Evolutionary conservation across 106 monocot species (phyloP).

Genomic region (Iris macrosiphon): DNA sequence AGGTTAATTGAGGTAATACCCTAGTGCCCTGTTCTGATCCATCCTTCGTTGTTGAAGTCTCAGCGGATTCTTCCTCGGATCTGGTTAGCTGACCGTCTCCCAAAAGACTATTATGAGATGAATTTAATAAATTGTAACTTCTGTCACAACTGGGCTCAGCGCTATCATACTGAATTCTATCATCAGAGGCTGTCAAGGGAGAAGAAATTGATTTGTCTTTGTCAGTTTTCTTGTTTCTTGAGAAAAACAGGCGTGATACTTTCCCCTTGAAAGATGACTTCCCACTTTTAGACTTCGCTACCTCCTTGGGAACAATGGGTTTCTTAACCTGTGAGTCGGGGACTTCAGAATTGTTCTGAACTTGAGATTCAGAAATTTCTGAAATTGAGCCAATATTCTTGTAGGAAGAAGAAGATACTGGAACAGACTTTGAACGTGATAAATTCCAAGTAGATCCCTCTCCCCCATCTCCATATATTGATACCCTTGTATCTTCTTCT

Average conservation of each 20-base stretch:
- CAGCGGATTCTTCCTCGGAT: not conserved
- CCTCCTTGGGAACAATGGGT: constrained; percentile 11
- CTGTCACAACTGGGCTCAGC: too few species aligned
- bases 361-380: constrained; percentile 16
- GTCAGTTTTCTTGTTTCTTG: constrained; percentile 37
- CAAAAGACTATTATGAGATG: not conserved
- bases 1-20: too few species aligned
- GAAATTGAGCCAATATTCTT: constrained; percentile 24
- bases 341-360: too few species aligned
- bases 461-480: constrained; percentile 7
- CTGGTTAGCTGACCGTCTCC: not conserved
- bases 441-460: constrained; percentile 17
- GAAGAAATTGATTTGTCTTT: constrained; percentile 28
- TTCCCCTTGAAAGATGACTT: constrained; percentile 57
- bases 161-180: constrained; percentile 4
- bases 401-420: constrained; percentile 28
- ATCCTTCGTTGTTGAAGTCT: constrained; percentile 12
- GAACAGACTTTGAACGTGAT: constrained; percentile 54
- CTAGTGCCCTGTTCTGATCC: not conserved
- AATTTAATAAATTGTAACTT: constrained; percentile 1
- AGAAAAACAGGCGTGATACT: constrained; percentile 58
- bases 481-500: constrained; percentile 26
- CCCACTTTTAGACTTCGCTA: constrained; percentile 27
- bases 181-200: constrained; percentile 3
- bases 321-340: constrained; percentile 13